Evolutionary conservation across 2,329 filamentous ascomycete species (phyloP).

Genomic region (Chrysosphaeria jannelii): DNA sequence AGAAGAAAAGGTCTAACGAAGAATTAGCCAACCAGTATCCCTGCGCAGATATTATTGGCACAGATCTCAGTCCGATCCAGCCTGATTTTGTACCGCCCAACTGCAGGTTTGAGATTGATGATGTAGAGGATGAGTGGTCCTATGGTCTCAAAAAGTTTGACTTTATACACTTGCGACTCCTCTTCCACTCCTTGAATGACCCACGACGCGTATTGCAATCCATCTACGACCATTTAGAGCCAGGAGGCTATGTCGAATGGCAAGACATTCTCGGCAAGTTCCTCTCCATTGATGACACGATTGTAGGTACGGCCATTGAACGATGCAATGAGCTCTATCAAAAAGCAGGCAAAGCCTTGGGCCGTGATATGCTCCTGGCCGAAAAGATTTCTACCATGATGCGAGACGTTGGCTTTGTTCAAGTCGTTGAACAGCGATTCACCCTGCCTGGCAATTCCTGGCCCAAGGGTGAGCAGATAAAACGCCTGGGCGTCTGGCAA

Average conservation of each 20-base stretch:
- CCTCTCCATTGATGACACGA: conserved; percentile 8
- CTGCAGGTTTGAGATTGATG: conserved; percentile 32
- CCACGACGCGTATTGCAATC: conserved; percentile 5
- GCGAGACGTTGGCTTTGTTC: conserved; percentile 8
- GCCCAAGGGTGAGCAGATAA: conserved; percentile 7
- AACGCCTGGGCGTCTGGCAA: conserved; percentile 7
- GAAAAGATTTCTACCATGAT: conserved; percentile 7
- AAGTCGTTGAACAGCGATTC: conserved; percentile 7
- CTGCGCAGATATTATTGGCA: conserved; percentile 13
- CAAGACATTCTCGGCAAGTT: conserved; percentile 9
- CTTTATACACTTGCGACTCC: conserved; percentile 21
- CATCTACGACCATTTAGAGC: conserved; percentile 8
- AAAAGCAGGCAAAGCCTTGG: conserved; percentile 7
- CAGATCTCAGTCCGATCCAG: conserved; percentile 20
- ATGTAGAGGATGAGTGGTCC: conserved; percentile 20
- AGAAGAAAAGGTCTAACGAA: background rate
- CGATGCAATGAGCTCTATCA: conserved; percentile 8
- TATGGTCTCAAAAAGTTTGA: conserved; percentile 19
- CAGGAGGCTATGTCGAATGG: conserved; percentile 10
- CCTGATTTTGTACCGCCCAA: conserved; percentile 24
- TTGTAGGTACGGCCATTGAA: conserved; percentile 8
- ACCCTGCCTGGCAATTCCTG: conserved; percentile 8
- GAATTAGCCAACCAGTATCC: conserved; percentile 12
- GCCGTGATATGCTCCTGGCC: conserved; percentile 8
- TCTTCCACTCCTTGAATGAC: conserved; percentile 5